Base-by-base conservation (phyloP, 2,329 filamentous ascomycete species). In the Neonectria ditissima region DNA sequence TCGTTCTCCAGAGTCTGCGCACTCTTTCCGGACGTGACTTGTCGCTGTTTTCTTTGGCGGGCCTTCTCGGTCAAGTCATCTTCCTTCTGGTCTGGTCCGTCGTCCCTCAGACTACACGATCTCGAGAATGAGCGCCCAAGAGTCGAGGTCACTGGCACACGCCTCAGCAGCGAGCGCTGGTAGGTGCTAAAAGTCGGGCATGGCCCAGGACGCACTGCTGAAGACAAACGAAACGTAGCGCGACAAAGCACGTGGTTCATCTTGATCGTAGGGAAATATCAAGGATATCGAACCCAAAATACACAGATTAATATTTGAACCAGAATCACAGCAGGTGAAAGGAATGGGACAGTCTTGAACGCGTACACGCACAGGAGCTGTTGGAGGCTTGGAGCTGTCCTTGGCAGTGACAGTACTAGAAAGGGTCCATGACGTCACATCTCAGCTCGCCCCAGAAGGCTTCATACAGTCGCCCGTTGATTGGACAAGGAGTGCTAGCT, bases 1-100 rank as follows among this genome's bases (percentile, higher is more conserved):
- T 74, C 73, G 5, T 74, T 73, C 44, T 72, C 72, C 16, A 69
- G 52, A 1, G 65, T 52, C 52, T 74, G 72, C 20, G 72, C 72
- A 32, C 69, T 74, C 16, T 63, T 56, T 28, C 68, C 71, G 30
- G 72, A 65, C 0, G 71, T 73, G 24, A 69, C 66, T 8, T 65
- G 68, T 6, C 65, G 65, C 54, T 67, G 47, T 9, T 68, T 63
- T 24, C 73, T 73, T 52, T 65, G 70, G 9, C 64, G 67, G 1
- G 69, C 69, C 48, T 65, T 57, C n/a, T 70, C 65, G 14, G 62
- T 67, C 48, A 67, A n/a, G 4, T 74, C 62, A 0, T 72, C 63
- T 0, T 60, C 51, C 9, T 55, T 67, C 0, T 32, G 37, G 1
- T 53, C 51, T 5, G 59, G 43, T 1, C 68, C 65, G 1, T 71